Conservation (phyloP, 2,329 filamentous ascomycete species). For the Ploettnerulaceae sp. region DNA sequence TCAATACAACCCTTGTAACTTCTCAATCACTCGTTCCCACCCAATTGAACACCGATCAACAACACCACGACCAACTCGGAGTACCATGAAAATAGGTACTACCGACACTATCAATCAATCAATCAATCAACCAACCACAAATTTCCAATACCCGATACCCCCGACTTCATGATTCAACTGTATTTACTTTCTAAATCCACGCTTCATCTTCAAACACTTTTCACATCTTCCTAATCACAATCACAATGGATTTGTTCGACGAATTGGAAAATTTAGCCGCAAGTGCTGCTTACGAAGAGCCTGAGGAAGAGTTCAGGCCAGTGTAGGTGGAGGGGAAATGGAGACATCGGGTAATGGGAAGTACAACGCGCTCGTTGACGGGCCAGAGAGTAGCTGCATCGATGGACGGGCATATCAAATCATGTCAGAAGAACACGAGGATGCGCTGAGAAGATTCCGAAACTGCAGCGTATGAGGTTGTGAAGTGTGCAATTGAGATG, state of each 20-base stretch:
- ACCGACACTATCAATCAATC: no score
- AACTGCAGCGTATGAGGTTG: slow-evolving; percentile 38
- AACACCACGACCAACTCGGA: no score
- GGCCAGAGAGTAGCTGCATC: slow-evolving; percentile 17
- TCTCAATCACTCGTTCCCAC: no score
- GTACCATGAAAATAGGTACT: no score
- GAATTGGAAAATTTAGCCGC: slow-evolving; percentile 29
- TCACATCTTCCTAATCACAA: not conserved
- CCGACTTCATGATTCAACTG: slow-evolving; percentile 2
- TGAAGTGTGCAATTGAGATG: slow-evolving; percentile 33
- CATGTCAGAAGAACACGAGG: slow-evolving; percentile 31
- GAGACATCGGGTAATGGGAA: slow-evolving; percentile 36
- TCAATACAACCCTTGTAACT: no score
- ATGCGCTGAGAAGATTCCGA: slow-evolving; percentile 35
- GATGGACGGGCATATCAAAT: slow-evolving; percentile 34
- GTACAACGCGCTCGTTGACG: slow-evolving; percentile 39
- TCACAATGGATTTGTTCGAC: slow-evolving; percentile 25
- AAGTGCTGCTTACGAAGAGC: slow-evolving; percentile 15
- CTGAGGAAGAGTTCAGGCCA: slow-evolving; percentile 29
- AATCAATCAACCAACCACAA: no score
- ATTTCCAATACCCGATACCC: slow-evolving; percentile 1
- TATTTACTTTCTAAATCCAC: slow-evolving; percentile 1
- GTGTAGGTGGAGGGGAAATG: slow-evolving; percentile 32
- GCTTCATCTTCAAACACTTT: slow-evolving; percentile 6
- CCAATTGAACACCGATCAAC: no score